Evolutionary conservation across 139 green algal species (phyloP).

Genomic region (Chlorella ohadii): DNA sequence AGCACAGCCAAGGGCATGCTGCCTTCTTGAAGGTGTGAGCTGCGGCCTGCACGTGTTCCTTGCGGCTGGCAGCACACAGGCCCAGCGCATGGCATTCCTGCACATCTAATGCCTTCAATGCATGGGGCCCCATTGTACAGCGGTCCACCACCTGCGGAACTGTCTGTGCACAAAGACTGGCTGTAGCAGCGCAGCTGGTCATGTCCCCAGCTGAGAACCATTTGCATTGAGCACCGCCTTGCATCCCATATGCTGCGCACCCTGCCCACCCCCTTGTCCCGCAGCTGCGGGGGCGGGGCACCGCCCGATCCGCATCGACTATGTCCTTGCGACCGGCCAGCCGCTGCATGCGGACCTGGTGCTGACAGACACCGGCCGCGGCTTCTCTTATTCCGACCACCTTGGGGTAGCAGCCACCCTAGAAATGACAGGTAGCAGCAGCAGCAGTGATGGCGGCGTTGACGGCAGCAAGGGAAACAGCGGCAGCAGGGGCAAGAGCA

Average conservation of each 20-base stretch:
- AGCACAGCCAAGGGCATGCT: too few species aligned
- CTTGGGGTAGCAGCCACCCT: conserved; percentile 44
- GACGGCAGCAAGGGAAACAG: too few species aligned
- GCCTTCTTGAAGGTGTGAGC: too few species aligned
- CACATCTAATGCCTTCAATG: too few species aligned
- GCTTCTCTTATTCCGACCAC: conserved; percentile 50
- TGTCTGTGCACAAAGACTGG: background rate
- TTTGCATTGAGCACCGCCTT: too few species aligned
- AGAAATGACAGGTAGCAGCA: background rate
- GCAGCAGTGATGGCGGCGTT: background rate
- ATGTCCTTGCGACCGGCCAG: conserved; percentile 31
- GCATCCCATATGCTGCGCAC: background rate
- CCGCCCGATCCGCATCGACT: conserved; percentile 54
- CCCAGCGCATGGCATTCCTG: too few species aligned
- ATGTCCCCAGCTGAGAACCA: too few species aligned
- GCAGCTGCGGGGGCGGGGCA: conserved; percentile 34
- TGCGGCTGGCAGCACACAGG: too few species aligned
- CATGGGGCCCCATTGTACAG: too few species aligned
- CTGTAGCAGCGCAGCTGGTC: too few species aligned
- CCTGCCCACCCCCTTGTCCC: background rate
- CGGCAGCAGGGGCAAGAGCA: background rate
- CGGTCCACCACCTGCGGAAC: background rate
- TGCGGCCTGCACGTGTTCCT: too few species aligned
- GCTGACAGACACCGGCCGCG: conserved; percentile 14
- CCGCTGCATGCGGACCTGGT: conserved; percentile 15